A percentile compares a stretch with the other conserved stretches of the same genome.
Conservation (phyloP, 768 basidiomycete species). For the Leccinum boreale region DNA sequence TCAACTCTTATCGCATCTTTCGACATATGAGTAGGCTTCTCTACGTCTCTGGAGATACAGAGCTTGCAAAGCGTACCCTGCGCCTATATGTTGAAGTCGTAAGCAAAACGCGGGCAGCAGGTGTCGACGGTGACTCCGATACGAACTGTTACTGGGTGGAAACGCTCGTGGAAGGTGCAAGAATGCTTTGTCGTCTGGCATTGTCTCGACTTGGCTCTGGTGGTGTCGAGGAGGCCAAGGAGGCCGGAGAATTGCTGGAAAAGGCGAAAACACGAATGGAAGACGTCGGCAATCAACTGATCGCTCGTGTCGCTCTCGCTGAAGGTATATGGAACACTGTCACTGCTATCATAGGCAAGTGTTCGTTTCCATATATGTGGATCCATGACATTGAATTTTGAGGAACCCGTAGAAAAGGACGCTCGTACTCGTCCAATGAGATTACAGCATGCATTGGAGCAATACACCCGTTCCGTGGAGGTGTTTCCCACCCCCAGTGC, state of each 20-base stretch:
- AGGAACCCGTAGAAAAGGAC: conserved; percentile 54
- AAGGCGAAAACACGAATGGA: conserved; percentile 58
- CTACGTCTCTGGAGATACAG: conserved; percentile 54
- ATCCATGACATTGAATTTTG: neutral
- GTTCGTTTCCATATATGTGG: neutral
- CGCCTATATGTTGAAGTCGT: conserved; percentile 82
- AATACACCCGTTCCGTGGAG: conserved; percentile 48
- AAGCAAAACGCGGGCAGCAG: conserved; percentile 67
- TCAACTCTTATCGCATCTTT: conserved; percentile 84
- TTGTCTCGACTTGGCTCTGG: conserved; percentile 34
- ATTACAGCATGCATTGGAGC: conserved; percentile 53
- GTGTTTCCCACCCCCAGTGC: conserved; percentile 51
- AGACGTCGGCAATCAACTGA: conserved; percentile 45
- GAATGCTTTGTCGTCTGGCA: conserved; percentile 66
- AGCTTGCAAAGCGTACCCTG: conserved; percentile 71
- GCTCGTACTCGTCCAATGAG: conserved; percentile 55
- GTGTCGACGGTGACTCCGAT: conserved; percentile 51
- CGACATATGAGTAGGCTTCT: conserved; percentile 81
- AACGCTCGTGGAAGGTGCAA: conserved; percentile 70
- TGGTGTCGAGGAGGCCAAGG: conserved; percentile 55
- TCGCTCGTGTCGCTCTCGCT: conserved; percentile 59
- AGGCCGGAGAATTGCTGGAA: conserved; percentile 58
- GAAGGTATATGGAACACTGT: conserved; percentile 72
- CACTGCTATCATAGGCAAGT: conserved; percentile 67
- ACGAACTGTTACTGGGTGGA: conserved; percentile 71